phyloP scores from a whole-genome alignment of 179 eudicot genomes.

The Spergularia azorica region DNA sequence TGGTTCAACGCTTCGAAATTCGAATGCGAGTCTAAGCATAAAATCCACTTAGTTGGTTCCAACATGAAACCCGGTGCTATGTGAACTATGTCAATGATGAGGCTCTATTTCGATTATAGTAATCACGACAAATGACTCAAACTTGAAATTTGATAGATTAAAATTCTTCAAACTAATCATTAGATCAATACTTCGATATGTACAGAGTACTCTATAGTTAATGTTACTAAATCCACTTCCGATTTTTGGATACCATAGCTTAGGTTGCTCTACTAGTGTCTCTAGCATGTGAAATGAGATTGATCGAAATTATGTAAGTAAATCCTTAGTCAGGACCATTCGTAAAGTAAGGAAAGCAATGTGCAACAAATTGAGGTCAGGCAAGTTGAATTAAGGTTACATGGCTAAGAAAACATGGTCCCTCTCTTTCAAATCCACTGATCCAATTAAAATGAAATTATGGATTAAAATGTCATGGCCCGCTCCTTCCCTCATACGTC shows the following conservation, averaged over 20 bases:
- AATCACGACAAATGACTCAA: no score
- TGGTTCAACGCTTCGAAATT: no score
- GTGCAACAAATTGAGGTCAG: background rate
- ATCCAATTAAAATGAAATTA: background rate
- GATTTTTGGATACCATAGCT: background rate
- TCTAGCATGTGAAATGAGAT: background rate
- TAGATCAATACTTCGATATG: no score
- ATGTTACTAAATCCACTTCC: no score
- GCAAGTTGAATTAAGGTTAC: background rate
- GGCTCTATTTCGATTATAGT: no score
- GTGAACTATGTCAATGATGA: no score
- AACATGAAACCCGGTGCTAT: no score
- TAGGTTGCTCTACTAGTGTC: background rate
- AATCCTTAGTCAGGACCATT: background rate
- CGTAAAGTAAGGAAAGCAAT: constrained; percentile 10
- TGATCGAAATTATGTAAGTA: background rate
- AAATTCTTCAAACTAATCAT: no score
- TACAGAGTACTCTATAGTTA: no score
- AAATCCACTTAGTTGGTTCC: no score
- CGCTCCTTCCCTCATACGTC: background rate
- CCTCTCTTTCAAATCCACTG: constrained; percentile 3
- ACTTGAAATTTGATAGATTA: no score
- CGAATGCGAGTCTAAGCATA: no score
- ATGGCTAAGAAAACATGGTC: constrained; percentile 4
- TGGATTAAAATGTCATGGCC: background rate